These are phyloP conservation scores for Narthecium ossifragum DNA, from an alignment of 106 monocot species.

Conservation along the genomic window DNA sequence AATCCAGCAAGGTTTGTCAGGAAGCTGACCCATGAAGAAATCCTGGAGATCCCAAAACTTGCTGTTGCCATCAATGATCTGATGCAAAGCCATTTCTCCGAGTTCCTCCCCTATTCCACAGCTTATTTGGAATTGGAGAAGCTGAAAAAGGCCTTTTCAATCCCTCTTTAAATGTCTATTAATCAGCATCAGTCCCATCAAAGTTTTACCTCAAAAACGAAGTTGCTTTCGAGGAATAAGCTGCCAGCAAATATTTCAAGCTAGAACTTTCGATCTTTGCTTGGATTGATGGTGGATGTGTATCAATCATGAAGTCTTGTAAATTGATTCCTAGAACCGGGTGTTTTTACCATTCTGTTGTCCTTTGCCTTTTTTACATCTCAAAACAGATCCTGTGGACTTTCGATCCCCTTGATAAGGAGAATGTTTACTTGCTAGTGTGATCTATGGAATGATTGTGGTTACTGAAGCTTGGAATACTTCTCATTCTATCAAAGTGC, in stretches of 20 bases:
- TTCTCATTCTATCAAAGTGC: too few relatives aligned
- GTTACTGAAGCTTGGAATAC: too few relatives aligned
- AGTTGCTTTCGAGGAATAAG: constrained; percentile 11
- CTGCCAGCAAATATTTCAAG: not conserved
- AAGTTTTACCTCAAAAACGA: too few relatives aligned
- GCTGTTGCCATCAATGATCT: constrained; percentile 83
- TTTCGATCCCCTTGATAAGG: too few relatives aligned
- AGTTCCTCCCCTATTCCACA: constrained; percentile 90
- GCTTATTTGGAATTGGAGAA: constrained; percentile 90
- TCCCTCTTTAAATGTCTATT: constrained; percentile 36
- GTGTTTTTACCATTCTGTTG: too few relatives aligned
- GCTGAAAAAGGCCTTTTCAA: constrained; percentile 57
- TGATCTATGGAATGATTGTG: too few relatives aligned
- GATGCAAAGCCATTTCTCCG: constrained; percentile 84
- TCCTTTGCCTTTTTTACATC: too few relatives aligned
- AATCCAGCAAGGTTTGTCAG: constrained; percentile 84
- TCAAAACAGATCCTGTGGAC: too few relatives aligned
- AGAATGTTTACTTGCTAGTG: too few relatives aligned
- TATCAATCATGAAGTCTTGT: too few relatives aligned
- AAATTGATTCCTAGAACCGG: too few relatives aligned
- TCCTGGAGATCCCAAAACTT: constrained; percentile 79
- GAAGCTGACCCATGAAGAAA: constrained; percentile 81
- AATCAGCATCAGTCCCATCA: not conserved
- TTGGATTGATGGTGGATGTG: too few relatives aligned
- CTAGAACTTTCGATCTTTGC: not conserved